phyloP scores from a whole-genome alignment of 2,329 filamentous ascomycete genomes.

The Fusarium sp. region DNA sequence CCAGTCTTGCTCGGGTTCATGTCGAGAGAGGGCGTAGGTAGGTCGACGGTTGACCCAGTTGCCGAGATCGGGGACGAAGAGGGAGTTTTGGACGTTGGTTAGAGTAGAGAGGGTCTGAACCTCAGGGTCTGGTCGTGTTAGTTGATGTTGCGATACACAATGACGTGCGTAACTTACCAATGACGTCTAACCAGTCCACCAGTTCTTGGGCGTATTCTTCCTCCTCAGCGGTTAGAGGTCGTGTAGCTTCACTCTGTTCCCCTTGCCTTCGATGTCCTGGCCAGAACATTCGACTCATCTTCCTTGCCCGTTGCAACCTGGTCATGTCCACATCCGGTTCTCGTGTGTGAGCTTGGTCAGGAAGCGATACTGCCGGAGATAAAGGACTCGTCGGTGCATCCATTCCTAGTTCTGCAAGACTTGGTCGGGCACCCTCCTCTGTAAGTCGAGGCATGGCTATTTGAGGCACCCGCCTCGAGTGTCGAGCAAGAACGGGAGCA shows the following conservation, averaged over 20 bases:
- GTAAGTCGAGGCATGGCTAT: conserved; percentile 54
- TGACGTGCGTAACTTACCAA: conserved; percentile 46
- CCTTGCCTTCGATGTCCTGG: conserved; percentile 35
- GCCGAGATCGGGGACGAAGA: conserved; percentile 87
- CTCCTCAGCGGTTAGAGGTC: conserved; percentile 17
- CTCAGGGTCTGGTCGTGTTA: conserved; percentile 74
- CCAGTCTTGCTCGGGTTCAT: conserved; percentile 44
- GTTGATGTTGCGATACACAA: neutral
- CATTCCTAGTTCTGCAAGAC: conserved; percentile 50
- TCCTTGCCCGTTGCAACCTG: conserved; percentile 34
- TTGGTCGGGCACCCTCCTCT: conserved; percentile 53
- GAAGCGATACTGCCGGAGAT: conserved; percentile 45
- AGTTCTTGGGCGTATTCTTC: conserved; percentile 55
- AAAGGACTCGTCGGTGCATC: conserved; percentile 26
- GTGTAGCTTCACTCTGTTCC: neutral
- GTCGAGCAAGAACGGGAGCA: conserved; percentile 37
- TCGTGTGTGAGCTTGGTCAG: conserved; percentile 26
- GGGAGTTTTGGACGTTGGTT: conserved; percentile 90
- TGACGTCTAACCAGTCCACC: conserved; percentile 56
- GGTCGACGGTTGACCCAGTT: conserved; percentile 80
- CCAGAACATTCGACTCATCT: conserved; percentile 45
- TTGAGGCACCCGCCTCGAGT: conserved; percentile 49
- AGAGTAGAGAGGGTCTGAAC: conserved; percentile 85
- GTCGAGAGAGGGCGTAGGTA: conserved; percentile 78
- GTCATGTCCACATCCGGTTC: neutral